Conservation (phyloP, 768 basidiomycete species). For the Trametes villosa region DNA sequence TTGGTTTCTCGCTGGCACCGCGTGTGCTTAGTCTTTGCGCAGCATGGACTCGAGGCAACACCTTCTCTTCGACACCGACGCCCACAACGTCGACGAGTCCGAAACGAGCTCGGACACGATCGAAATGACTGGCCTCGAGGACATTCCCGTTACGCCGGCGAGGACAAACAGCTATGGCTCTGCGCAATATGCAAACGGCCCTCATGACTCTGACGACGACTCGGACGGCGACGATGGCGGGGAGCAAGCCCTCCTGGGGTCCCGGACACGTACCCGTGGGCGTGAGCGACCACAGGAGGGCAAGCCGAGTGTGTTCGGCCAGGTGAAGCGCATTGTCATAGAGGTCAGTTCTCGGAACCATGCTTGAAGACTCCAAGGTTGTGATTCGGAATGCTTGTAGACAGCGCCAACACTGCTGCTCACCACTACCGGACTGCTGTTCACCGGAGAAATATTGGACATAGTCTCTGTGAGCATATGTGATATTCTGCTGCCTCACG, state of each 20-base stretch:
- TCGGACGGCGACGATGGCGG: conserved; percentile 46
- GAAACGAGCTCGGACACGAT: conserved; percentile 33
- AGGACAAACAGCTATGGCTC: conserved; percentile 16
- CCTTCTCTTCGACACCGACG: conserved; percentile 21
- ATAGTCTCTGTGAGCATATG: conserved; percentile 81
- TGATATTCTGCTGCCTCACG: conserved; percentile 21
- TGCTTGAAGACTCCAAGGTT: too few species aligned
- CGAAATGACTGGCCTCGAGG: conserved; percentile 41
- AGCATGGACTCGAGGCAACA: conserved; percentile 17
- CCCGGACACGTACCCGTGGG: conserved; percentile 35
- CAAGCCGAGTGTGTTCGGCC: conserved; percentile 48
- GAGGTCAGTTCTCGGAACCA: conserved; percentile 55
- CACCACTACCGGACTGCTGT: conserved; percentile 80
- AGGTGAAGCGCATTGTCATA: conserved; percentile 64
- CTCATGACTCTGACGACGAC: conserved; percentile 28
- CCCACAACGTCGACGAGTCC: conserved; percentile 12
- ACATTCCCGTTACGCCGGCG: conserved; percentile 30
- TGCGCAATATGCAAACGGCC: conserved; percentile 15
- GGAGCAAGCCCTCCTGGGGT: conserved; percentile 48
- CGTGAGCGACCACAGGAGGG: conserved; percentile 29
- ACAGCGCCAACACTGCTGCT: conserved; percentile 86
- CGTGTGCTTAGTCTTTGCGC: neutral
- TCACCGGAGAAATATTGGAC: conserved; percentile 90
- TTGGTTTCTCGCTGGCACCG: neutral
- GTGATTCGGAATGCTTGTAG: too few species aligned